Evolutionary conservation across 2,329 filamentous ascomycete genomes (phyloP).

Genomic region (Colletotrichum lindemuthianum): DNA sequence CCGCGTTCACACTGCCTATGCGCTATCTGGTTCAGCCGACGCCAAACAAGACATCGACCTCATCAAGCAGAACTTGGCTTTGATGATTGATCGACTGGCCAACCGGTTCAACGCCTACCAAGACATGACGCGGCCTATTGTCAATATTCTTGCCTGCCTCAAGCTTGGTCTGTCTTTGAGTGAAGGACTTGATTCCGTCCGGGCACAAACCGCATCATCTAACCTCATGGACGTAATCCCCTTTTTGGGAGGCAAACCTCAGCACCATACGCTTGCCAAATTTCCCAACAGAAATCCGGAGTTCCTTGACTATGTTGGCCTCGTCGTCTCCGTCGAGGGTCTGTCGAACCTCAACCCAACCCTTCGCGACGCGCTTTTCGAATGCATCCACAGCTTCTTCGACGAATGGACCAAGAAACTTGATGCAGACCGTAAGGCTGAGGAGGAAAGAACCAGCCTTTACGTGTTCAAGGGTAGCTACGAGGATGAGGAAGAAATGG

Average conservation of each 20-base stretch:
- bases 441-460: constrained; percentile 77
- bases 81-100: constrained; percentile 76
- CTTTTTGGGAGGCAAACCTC: constrained; percentile 61
- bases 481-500: constrained; percentile 79
- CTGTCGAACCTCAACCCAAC: constrained; percentile 50
- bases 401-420: constrained; percentile 83
- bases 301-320: constrained; percentile 60
- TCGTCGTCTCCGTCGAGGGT: constrained; percentile 59
- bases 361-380: constrained; percentile 67
- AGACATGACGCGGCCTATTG: constrained; percentile 81
- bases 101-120: constrained; percentile 81
- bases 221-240: constrained; percentile 59
- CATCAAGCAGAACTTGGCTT: constrained; percentile 67
- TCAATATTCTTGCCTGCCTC: constrained; percentile 83
- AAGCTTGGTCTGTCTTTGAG: constrained; percentile 78
- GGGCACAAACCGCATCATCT: background rate
- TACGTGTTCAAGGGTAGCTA: constrained; percentile 85
- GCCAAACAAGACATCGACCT: constrained; percentile 59
- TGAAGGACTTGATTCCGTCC: constrained; percentile 47
- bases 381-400: constrained; percentile 78
- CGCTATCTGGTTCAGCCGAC: constrained; percentile 42
- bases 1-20: constrained; percentile 47
- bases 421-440: constrained; percentile 78
- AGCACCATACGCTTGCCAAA: constrained; percentile 29
- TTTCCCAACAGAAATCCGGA: constrained; percentile 53